Evolutionary conservation across 2,329 filamentous ascomycete species (phyloP).

Genomic region (Diplodia sapinea): DNA sequence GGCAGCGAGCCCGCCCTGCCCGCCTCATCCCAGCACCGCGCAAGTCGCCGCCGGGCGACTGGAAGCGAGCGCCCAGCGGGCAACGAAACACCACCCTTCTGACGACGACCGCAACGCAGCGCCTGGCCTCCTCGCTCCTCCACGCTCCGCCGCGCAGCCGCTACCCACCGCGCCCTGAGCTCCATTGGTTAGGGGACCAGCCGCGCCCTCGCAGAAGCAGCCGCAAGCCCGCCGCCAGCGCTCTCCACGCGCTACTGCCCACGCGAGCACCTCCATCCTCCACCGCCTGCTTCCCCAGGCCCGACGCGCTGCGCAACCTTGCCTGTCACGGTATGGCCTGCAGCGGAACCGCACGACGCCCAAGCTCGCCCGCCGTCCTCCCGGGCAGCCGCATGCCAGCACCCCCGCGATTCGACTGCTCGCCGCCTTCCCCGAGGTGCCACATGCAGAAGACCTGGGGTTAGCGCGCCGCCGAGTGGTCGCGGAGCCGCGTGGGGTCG

Average conservation of each 20-base stretch:
- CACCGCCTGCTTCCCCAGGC: conserved; percentile 18
- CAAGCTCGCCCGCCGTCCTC: neutral
- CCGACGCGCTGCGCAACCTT: conserved; percentile 9
- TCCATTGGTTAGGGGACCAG: neutral
- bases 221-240: conserved; percentile 21
- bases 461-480: conserved; percentile 1
- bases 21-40: neutral
- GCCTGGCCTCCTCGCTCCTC: neutral
- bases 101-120: neutral
- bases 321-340: conserved; percentile 15
- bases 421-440: conserved; percentile 13
- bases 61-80: conserved; percentile 7
- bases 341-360: conserved; percentile 29
- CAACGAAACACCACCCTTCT: conserved; percentile 4
- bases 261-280: conserved; percentile 6
- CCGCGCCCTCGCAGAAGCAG: neutral
- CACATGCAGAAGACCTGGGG: conserved; percentile 4
- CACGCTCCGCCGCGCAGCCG: conserved; percentile 1
- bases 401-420: neutral
- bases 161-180: conserved; percentile 11
- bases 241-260: conserved; percentile 13
- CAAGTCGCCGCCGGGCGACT: conserved; percentile 17
- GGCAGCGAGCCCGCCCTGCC: neutral
- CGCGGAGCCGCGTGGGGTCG: neutral
- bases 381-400: neutral